Percentiles rank a stretch among this genome's conserved stretches.
These are phyloP conservation scores for Didymellaceae sp. DNA, from an alignment of 2,329 filamentous ascomycete species.

Conservation along the genomic window DNA sequence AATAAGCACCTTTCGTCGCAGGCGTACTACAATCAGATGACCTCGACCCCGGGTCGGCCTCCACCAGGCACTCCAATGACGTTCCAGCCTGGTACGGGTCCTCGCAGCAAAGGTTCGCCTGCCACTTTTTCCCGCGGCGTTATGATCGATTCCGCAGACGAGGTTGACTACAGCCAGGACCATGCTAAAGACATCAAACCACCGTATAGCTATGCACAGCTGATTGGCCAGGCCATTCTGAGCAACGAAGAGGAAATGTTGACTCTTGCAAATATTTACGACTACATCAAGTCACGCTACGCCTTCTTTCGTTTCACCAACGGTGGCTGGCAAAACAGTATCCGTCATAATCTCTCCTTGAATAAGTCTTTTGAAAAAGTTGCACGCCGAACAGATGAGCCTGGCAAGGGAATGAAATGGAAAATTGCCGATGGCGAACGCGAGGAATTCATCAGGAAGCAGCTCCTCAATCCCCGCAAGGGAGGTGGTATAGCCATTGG, in stretches of 20 bases:
- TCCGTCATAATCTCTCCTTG: conserved; percentile 92
- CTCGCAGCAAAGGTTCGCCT: conserved; percentile 54
- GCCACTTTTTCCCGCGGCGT: conserved; percentile 57
- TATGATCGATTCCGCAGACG: conserved; percentile 60
- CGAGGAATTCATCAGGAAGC: conserved; percentile 84
- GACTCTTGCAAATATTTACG: conserved; percentile 91
- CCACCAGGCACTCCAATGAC: conserved; percentile 44
- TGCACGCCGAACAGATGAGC: conserved; percentile 88
- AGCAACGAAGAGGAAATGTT: conserved; percentile 86
- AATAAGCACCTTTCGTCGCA: conserved; percentile 42
- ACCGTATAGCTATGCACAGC: conserved; percentile 92
- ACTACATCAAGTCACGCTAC: conserved; percentile 88
- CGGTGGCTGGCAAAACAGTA: conserved; percentile 97
- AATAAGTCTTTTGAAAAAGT: conserved; percentile 96
- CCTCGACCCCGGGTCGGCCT: conserved; percentile 45
- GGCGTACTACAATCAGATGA: conserved; percentile 42
- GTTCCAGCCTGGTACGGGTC: conserved; percentile 43
- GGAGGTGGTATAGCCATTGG: conserved; percentile 37
- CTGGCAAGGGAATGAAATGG: conserved; percentile 99
- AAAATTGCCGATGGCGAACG: conserved; percentile 83
- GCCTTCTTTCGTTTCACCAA: conserved; percentile 89
- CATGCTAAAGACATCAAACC: conserved; percentile 91
- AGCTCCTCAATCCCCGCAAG: conserved; percentile 55
- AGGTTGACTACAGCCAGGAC: conserved; percentile 80
- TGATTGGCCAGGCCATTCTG: conserved; percentile 96